These are phyloP conservation scores for Sphagnurus paluster DNA, from an alignment of 1,284 basidiomycete genomes.

Conservation along the genomic window DNA sequence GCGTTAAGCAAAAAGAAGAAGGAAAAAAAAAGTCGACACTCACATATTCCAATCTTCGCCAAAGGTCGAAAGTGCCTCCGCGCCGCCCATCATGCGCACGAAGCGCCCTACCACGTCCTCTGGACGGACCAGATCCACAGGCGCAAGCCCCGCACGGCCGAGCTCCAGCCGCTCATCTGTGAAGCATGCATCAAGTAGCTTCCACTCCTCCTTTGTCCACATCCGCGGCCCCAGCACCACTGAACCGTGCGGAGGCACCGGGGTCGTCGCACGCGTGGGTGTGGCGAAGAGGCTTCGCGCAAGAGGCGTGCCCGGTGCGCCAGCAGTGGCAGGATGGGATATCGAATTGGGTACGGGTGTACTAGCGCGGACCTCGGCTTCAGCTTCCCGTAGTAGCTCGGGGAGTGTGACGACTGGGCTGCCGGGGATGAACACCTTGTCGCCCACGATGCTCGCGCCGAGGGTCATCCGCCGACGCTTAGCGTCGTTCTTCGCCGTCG, in stretches of 20 bases:
- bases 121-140: constrained; percentile 49
- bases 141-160: constrained; percentile 39
- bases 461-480: constrained; percentile 33
- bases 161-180: constrained; percentile 62
- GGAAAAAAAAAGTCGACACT: constrained; percentile 20
- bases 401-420: constrained; percentile 53
- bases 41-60: constrained; percentile 57
- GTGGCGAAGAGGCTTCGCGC: constrained; percentile 28
- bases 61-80: constrained; percentile 33
- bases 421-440: constrained; percentile 54
- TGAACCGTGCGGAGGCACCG: background rate
- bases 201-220: constrained; percentile 77
- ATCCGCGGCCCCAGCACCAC: constrained; percentile 24
- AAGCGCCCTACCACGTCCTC: constrained; percentile 61
- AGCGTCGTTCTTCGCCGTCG: constrained; percentile 12
- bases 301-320: constrained; percentile 2
- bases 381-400: constrained; percentile 59
- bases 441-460: constrained; percentile 46
- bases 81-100: constrained; percentile 44
- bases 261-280: constrained; percentile 19
- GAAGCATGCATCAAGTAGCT: constrained; percentile 72
- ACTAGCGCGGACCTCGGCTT: constrained; percentile 42
- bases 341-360: constrained; percentile 9
- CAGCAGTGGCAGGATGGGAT: too few species aligned
- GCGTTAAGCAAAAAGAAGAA: constrained; percentile 10